phyloP scores from a whole-genome alignment of 139 green algal genomes.

The Picochlorum sp. region DNA sequence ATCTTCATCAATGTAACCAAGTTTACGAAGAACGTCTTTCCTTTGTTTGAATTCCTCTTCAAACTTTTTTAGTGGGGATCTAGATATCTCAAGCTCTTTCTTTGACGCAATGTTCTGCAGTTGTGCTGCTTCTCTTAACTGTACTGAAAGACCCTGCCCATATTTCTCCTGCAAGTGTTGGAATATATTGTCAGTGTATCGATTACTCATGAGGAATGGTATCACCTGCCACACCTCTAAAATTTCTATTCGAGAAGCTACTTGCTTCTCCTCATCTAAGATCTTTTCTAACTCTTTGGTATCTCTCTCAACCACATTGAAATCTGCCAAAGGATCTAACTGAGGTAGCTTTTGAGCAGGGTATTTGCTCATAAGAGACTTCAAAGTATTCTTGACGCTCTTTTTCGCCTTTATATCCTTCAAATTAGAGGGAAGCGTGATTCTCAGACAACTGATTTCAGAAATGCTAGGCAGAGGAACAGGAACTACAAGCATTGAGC shows the following conservation, averaged over 20 bases:
- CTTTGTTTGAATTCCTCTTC: conserved; percentile 49
- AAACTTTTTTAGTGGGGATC: conserved; percentile 43
- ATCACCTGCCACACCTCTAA: not conserved
- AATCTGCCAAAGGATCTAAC: conserved; percentile 79
- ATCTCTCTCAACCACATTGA: conserved; percentile 53
- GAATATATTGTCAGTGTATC: not conserved
- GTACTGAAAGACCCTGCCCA: not conserved
- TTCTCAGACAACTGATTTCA: conserved; percentile 54
- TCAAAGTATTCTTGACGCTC: conserved; percentile 43
- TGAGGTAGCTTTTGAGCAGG: conserved; percentile 43
- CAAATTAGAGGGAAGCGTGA: conserved; percentile 77
- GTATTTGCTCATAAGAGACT: conserved; percentile 38
- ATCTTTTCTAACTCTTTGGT: not conserved
- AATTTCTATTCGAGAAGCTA: not conserved
- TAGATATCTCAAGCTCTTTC: conserved; percentile 47
- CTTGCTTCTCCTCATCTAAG: not conserved
- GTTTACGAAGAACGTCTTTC: conserved; percentile 62
- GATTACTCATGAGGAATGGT: conserved; percentile 15
- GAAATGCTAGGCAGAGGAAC: conserved; percentile 58
- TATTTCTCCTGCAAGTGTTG: not conserved
- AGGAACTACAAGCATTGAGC: conserved; percentile 66
- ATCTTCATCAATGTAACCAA: conserved; percentile 70
- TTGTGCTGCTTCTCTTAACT: not conserved
- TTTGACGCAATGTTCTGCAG: conserved; percentile 24
- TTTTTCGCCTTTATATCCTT: conserved; percentile 37